phyloP scores from a whole-genome alignment of 106 monocot genomes.

The Apostasia shenzhenica region DNA sequence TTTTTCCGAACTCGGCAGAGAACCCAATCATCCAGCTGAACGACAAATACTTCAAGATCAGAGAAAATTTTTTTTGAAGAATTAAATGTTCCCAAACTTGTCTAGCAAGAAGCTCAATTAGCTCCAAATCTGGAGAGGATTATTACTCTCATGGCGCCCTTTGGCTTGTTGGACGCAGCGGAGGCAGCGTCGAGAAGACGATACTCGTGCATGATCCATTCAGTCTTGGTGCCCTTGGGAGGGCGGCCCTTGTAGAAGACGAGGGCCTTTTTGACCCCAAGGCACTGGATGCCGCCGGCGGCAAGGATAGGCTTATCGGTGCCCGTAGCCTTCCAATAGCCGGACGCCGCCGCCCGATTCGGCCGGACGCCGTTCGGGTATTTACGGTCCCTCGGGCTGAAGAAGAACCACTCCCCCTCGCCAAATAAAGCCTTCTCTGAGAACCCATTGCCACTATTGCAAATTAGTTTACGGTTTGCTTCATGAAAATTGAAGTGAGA shows the following conservation, averaged over 20 bases:
- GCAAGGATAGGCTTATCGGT: slow-evolving; percentile 18
- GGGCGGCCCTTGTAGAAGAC: slow-evolving; percentile 21
- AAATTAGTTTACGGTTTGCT: background rate
- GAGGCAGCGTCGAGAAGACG: slow-evolving; percentile 12
- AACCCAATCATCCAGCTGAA: slow-evolving; percentile 22
- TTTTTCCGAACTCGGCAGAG: slow-evolving; percentile 31
- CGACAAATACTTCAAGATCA: too few species aligned
- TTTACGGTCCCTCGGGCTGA: slow-evolving; percentile 37
- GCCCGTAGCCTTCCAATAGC: slow-evolving; percentile 20
- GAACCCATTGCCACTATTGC: background rate
- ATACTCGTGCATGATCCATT: slow-evolving; percentile 25
- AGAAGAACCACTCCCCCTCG: slow-evolving; percentile 50
- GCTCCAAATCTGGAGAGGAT: background rate
- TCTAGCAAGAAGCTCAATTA: too few species aligned
- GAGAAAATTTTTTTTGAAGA: too few species aligned
- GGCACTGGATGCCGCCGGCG: slow-evolving; percentile 6
- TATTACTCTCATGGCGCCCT: slow-evolving; percentile 5
- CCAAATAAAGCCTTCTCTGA: slow-evolving; percentile 42
- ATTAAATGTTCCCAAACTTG: too few species aligned
- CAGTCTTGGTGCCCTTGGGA: slow-evolving; percentile 18
- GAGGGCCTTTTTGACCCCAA: slow-evolving; percentile 12
- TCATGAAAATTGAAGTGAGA: background rate
- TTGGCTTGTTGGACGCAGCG: background rate
- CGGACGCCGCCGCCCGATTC: slow-evolving; percentile 20
- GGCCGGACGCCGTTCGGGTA: slow-evolving; percentile 35